Base-by-base conservation (phyloP, 2,329 filamentous ascomycete species). In the Penicillium psychrosexuale region DNA sequence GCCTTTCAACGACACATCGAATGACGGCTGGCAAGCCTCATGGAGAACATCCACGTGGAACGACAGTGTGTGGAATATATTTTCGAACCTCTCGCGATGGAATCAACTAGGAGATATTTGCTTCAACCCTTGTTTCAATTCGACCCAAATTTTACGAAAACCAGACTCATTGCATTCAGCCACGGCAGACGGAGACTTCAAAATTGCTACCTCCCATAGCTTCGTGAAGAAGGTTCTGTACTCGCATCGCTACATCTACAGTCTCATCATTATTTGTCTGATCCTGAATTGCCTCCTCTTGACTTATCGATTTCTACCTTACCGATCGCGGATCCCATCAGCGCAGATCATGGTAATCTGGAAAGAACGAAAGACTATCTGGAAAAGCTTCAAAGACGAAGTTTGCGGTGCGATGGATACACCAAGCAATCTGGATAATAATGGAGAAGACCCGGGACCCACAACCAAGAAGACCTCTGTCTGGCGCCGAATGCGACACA, bases 111-210 rank as follows among this genome's bases (percentile, higher is more conserved):
- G 61, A 12, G 61, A 67, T n/a, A 58, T 68, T 8, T 71, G 69
- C 54, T 70, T 59, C 46, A 68, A 71, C n/a, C 68, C 69, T 3
- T 71, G 69, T 39, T 70, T 71, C 52, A 69, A 69, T 31, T 57
- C 65, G 1, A 64, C 45, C 2, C 68, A 71, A 37, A 56, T 66
- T 9, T 55, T 71, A 9, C 65, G 69, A 11, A 56, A 68, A 34
- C 37, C 51, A 19, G 53, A 51, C 2, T 55, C 59, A 0, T 54
- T 71, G 12, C 47, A 64, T 27, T 63, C 63, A 4, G 47, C 52
- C 36, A 53, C 60, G 2, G 50, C 55, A 12, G 38, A 48, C 2
- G 45, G 42, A 1, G 52, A 49, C 24, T 61, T 53, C 0, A 50
- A 55, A 11, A 19, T 57, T 1, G 27, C 50, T 2, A 47, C 53